These are phyloP conservation scores for Cicer yamashitae DNA, from an alignment of 306 rosid genomes.

Conservation along the genomic window DNA sequence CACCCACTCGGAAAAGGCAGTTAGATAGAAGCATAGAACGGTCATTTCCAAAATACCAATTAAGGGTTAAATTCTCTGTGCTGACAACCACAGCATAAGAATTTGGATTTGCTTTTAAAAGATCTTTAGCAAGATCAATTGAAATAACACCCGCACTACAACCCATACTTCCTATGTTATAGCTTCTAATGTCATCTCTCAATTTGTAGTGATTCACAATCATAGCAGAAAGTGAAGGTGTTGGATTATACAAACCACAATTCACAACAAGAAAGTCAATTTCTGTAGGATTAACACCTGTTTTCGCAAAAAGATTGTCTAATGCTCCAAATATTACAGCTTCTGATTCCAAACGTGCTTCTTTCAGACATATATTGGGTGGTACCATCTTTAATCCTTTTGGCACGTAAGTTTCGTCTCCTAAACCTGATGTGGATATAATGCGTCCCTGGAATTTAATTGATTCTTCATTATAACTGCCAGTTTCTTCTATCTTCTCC, in stretches of 20 bases:
- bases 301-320: constrained; percentile 64
- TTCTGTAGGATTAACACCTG: constrained; percentile 63
- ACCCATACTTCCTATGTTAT: constrained; percentile 90
- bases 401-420: constrained; percentile 71
- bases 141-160: constrained; percentile 90
- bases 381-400: constrained; percentile 64
- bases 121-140: constrained; percentile 73
- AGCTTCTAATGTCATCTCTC: constrained; percentile 73
- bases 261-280: constrained; percentile 82
- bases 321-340: constrained; percentile 79
- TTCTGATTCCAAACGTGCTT: constrained; percentile 83
- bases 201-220: constrained; percentile 89
- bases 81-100: constrained; percentile 78
- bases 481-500: constrained; percentile 64
- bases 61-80: constrained; percentile 79
- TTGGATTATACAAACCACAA: constrained; percentile 82
- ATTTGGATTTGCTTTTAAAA: constrained; percentile 65
- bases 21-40: constrained; percentile 82
- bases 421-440: constrained; percentile 69
- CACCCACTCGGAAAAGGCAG: constrained; percentile 92
- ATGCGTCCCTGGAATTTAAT: constrained; percentile 57
- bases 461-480: constrained; percentile 57
- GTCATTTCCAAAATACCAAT: constrained; percentile 96
- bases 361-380: constrained; percentile 59
- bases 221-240: constrained; percentile 85